Conservation (phyloP, 371 early-diverging fungal genomes). For the Mortierella sp. region DNA sequence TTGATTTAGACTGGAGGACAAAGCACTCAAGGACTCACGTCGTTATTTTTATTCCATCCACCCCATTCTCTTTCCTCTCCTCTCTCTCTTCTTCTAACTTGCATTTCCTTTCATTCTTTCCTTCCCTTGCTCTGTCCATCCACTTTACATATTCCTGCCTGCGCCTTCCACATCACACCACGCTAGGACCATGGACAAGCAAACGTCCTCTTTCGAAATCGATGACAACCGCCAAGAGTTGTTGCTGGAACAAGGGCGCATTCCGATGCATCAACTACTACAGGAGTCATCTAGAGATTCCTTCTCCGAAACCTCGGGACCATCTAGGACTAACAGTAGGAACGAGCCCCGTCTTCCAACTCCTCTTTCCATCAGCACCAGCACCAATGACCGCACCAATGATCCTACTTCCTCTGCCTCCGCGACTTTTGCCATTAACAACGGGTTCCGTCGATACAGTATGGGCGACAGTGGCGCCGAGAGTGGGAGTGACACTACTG, state of each 20-base stretch:
- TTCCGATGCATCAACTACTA: background rate
- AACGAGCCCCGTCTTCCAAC: background rate
- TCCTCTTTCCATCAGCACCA: background rate
- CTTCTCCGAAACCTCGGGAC: background rate
- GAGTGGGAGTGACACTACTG: slow-evolving; percentile 45
- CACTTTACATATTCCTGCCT: background rate
- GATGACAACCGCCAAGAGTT: slow-evolving; percentile 1
- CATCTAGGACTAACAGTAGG: too few relatives aligned
- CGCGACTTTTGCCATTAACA: slow-evolving; percentile 1
- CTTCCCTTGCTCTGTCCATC: slow-evolving; percentile 1
- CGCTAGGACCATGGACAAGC: background rate
- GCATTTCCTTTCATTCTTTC: background rate
- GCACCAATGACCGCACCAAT: background rate
- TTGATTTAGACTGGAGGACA: background rate
- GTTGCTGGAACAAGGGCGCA: slow-evolving; percentile 4
- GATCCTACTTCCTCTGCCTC: slow-evolving; percentile 3
- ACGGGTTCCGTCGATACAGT: slow-evolving; percentile 31
- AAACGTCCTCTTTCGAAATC: background rate
- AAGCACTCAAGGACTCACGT: background rate
- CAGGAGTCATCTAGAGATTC: background rate
- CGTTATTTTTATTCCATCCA: background rate
- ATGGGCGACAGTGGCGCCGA: slow-evolving; percentile 32
- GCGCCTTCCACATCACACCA: background rate
- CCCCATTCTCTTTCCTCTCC: background rate
- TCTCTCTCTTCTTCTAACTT: background rate